These are phyloP conservation scores for Zygosaccharomyces sapae DNA, from an alignment of 1,139 yeast genomes.

Conservation along the genomic window DNA sequence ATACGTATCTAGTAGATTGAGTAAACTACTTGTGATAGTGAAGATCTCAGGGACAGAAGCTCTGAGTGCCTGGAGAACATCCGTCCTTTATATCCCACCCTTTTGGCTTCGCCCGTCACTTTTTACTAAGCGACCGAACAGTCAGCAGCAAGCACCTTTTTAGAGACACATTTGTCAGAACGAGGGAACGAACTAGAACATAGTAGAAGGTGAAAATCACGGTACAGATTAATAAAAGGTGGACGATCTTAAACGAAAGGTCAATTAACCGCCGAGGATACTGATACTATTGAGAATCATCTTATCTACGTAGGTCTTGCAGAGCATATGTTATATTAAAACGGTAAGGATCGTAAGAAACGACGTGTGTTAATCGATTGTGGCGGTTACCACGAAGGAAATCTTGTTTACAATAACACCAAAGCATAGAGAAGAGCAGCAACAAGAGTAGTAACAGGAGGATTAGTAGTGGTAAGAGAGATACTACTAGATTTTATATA, in stretches of 20 bases:
- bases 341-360: background rate
- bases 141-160: background rate
- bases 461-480: too few relatives aligned
- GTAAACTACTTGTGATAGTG: background rate
- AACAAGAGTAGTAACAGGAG: too few relatives aligned
- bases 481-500: slow-evolving; percentile 1
- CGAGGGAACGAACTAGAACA: background rate
- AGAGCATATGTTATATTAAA: background rate
- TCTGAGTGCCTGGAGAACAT: background rate
- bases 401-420: background rate
- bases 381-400: background rate
- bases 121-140: slow-evolving; percentile 12
- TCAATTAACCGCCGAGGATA: background rate
- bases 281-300: background rate
- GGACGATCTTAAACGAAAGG: background rate
- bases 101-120: slow-evolving; percentile 7
- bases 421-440: background rate
- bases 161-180: background rate
- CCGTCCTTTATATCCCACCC: slow-evolving; percentile 8
- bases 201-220: background rate
- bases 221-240: background rate
- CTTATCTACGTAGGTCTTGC: background rate
- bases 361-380: background rate
- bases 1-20: background rate
- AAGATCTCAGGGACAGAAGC: background rate